These are phyloP conservation scores for Bocquillonia castaneifolia DNA, from an alignment of 441 rosid species.

Conservation along the genomic window DNA sequence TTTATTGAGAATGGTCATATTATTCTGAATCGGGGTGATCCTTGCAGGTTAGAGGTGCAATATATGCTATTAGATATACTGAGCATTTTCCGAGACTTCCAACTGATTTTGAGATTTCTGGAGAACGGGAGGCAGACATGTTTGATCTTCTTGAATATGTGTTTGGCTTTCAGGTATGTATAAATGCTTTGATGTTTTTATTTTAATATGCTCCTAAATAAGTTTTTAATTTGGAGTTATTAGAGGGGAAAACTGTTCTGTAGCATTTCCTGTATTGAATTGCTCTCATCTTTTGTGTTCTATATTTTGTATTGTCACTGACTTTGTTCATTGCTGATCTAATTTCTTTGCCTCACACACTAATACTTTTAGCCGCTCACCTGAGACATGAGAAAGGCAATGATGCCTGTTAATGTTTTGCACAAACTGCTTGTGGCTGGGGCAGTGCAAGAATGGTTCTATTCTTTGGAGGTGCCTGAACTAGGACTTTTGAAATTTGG, in stretches of 20 bases:
- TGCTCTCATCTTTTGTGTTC: neutral
- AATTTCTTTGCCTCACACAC: neutral
- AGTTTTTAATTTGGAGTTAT: neutral
- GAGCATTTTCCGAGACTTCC: conserved; percentile 90
- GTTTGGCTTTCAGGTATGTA: conserved; percentile 94
- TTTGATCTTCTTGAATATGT: conserved; percentile 88
- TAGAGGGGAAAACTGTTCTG: neutral
- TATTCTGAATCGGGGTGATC: conserved; percentile 1
- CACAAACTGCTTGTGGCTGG: neutral
- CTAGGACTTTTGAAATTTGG: neutral
- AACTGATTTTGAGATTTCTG: conserved; percentile 55
- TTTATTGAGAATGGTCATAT: neutral
- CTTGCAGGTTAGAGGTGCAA: conserved; percentile 85
- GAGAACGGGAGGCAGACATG: conserved; percentile 84
- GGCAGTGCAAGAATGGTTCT: neutral
- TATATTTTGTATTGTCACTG: neutral
- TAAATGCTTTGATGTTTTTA: conserved; percentile 7
- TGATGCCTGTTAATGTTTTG: neutral
- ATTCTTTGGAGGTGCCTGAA: neutral
- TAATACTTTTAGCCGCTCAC: neutral
- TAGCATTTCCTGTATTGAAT: neutral
- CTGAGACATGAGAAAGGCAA: no score
- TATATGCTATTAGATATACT: conserved; percentile 71
- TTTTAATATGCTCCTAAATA: neutral
- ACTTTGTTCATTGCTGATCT: neutral